These are phyloP conservation scores for Zasmidium cellare DNA, from an alignment of 2,329 filamentous ascomycete genomes.

Conservation along the genomic window DNA sequence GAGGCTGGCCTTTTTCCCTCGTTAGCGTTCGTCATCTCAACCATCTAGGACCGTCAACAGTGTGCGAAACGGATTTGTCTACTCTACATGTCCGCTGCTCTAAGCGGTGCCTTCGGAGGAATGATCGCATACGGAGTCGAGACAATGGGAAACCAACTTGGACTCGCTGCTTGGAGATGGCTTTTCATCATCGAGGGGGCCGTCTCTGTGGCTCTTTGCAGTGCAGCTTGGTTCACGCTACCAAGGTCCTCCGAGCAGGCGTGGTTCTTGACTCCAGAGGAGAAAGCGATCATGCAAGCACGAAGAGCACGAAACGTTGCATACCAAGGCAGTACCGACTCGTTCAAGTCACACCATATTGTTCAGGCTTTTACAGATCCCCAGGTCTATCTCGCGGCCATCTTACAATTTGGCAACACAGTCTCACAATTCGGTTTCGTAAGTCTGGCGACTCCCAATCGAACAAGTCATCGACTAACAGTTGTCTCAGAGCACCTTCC, in stretches of 20 bases:
- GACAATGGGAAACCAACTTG: constrained; percentile 28
- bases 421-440: constrained; percentile 8
- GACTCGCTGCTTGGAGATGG: constrained; percentile 26
- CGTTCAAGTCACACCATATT: constrained; percentile 32
- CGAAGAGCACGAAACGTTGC: constrained; percentile 31
- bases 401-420: constrained; percentile 34
- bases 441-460: neutral
- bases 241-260: constrained; percentile 28
- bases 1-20: constrained; percentile 33
- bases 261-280: constrained; percentile 29
- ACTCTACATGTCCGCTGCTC: constrained; percentile 26
- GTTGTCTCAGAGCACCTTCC: neutral
- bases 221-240: constrained; percentile 25
- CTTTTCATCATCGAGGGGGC: constrained; percentile 21
- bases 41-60: constrained; percentile 28
- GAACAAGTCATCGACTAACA: neutral
- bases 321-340: constrained; percentile 33
- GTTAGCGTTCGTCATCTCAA: constrained; percentile 32
- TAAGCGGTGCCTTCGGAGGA: constrained; percentile 30
- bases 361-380: constrained; percentile 34
- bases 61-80: constrained; percentile 31
- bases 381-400: constrained; percentile 31
- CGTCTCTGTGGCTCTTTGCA: constrained; percentile 3
- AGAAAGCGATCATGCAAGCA: constrained; percentile 27
- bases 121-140: constrained; percentile 30